These are phyloP conservation scores for Clonostachys chloroleuca DNA, from an alignment of 2,329 filamentous ascomycete species.

Conservation along the genomic window DNA sequence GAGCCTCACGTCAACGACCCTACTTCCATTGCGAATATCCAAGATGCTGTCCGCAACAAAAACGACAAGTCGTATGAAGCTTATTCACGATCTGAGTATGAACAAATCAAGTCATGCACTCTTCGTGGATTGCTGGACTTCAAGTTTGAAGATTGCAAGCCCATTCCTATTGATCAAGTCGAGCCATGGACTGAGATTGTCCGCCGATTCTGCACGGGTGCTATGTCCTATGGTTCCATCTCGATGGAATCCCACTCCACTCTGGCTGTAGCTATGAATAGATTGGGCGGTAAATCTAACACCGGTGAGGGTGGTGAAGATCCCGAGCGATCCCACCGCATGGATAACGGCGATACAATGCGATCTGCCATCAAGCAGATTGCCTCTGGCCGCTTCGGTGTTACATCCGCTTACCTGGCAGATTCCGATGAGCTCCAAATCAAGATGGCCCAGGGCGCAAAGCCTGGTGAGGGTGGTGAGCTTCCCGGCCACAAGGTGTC, in stretches of 20 bases:
- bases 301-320: constrained; percentile 97
- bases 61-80: constrained; percentile 99
- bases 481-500: constrained; percentile 96
- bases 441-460: constrained; percentile 98
- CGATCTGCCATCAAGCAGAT: constrained; percentile 97
- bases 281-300: constrained; percentile 94
- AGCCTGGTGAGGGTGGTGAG: constrained; percentile 96
- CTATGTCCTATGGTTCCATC: constrained; percentile 98
- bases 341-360: constrained; percentile 95
- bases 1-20: constrained; percentile 96
- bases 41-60: constrained; percentile 93
- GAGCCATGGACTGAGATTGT: constrained; percentile 99
- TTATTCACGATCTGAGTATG: constrained; percentile 88
- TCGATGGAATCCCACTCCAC: constrained; percentile 98
- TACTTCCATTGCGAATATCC: constrained; percentile 90
- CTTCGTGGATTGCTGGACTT: constrained; percentile 93
- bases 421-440: constrained; percentile 97
- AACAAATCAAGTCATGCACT: constrained; percentile 95
- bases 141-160: constrained; percentile 80
- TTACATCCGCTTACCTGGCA: constrained; percentile 89
- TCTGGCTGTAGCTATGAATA: constrained; percentile 93
- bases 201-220: constrained; percentile 90
- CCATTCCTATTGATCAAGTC: constrained; percentile 92
- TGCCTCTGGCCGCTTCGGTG: constrained; percentile 91
- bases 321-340: constrained; percentile 77